These are phyloP conservation scores for Monilinia fructigena DNA, from an alignment of 2,329 filamentous ascomycete genomes.

Conservation along the genomic window DNA sequence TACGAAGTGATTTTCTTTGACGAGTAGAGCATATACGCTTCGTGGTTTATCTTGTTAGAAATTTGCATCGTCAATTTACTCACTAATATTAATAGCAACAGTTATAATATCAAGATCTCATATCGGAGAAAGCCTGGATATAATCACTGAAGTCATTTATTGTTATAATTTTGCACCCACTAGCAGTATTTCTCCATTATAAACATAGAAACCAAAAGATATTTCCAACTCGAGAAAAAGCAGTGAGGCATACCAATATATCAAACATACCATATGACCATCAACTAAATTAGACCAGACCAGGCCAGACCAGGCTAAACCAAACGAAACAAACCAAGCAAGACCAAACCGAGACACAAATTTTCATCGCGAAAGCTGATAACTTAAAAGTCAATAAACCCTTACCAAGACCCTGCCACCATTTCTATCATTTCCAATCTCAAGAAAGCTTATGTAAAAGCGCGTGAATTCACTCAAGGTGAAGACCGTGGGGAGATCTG, in stretches of 20 bases:
- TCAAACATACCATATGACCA: neutral
- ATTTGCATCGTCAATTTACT: neutral
- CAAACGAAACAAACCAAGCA: too few relatives aligned
- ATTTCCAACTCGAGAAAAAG: neutral
- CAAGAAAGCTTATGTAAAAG: neutral
- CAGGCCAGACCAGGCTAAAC: neutral
- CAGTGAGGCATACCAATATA: slow-evolving; percentile 5
- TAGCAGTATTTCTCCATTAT: neutral
- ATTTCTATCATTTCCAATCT: neutral
- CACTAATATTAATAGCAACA: neutral
- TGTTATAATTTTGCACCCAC: neutral
- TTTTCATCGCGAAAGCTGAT: neutral
- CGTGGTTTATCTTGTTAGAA: neutral
- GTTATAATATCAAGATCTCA: neutral
- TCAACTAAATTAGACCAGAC: too few relatives aligned
- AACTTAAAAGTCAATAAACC: neutral
- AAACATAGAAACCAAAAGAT: neutral
- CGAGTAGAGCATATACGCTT: neutral
- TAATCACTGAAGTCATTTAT: neutral
- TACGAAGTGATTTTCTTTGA: neutral
- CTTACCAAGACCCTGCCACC: neutral
- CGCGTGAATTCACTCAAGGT: neutral
- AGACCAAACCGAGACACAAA: neutral
- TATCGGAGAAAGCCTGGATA: neutral
- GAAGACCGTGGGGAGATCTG: neutral